phyloP scores from a whole-genome alignment of 148 eudicot genomes.

The Chenopodium quinoa region DNA sequence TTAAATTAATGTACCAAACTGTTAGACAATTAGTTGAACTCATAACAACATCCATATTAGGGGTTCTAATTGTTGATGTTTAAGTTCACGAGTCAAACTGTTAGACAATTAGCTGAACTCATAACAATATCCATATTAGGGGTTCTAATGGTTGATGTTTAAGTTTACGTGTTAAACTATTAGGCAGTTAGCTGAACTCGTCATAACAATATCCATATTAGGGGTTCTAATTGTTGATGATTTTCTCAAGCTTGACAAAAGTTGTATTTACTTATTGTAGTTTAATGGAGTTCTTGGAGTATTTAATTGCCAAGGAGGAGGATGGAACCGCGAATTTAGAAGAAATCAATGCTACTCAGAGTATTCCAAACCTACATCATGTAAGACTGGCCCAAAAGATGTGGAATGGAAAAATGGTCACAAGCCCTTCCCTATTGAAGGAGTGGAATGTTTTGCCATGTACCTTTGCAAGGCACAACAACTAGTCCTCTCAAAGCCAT shows the following conservation, averaged over 20 bases:
- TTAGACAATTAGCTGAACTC: background rate
- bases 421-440: constrained; percentile 40
- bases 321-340: constrained; percentile 70
- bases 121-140: background rate
- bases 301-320: constrained; percentile 96
- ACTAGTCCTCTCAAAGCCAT: constrained; percentile 44
- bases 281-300: constrained; percentile 81
- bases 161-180: no score
- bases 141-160: background rate
- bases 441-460: constrained; percentile 49
- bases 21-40: no score
- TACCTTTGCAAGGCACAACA: constrained; percentile 55
- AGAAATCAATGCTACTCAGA: constrained; percentile 61
- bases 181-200: no score
- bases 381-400: constrained; percentile 54
- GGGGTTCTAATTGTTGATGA: background rate
- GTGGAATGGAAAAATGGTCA: constrained; percentile 76
- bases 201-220: no score
- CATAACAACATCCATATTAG: no score
- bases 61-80: background rate
- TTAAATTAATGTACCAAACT: no score
- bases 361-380: constrained; percentile 48
- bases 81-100: background rate
- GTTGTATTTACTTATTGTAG: constrained; percentile 27
- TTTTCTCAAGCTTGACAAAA: background rate